Conservation (phyloP, 768 basidiomycete genomes). For the Leccinum uliginosum region DNA sequence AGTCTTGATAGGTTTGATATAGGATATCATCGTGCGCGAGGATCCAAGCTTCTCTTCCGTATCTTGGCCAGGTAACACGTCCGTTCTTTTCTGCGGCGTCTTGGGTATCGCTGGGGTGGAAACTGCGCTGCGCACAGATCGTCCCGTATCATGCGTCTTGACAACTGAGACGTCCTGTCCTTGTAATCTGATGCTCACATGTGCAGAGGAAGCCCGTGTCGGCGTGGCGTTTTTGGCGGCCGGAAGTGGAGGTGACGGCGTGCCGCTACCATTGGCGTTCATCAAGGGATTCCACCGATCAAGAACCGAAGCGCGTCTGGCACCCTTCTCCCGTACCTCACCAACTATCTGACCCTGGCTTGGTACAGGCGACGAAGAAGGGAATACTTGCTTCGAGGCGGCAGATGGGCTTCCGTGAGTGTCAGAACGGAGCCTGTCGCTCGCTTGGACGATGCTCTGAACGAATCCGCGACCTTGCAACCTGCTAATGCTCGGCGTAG, state of each 20-base stretch:
- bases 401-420: slow-evolving; percentile 32
- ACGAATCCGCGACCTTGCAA: slow-evolving; percentile 85
- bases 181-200: slow-evolving; percentile 24
- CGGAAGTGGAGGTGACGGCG: slow-evolving; percentile 35
- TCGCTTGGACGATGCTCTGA: slow-evolving; percentile 74
- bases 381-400: slow-evolving; percentile 24
- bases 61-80: slow-evolving; percentile 20
- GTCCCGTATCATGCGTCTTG: slow-evolving; percentile 30
- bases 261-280: slow-evolving; percentile 23
- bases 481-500: slow-evolving; percentile 77
- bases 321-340: slow-evolving; percentile 36
- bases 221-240: slow-evolving; percentile 38
- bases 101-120: slow-evolving; percentile 37
- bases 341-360: slow-evolving; percentile 23
- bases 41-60: slow-evolving; percentile 54
- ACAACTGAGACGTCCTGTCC: slow-evolving; percentile 20
- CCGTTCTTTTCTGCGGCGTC: slow-evolving; percentile 25
- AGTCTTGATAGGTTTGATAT: slow-evolving; percentile 47
- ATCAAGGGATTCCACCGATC: slow-evolving; percentile 63
- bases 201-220: slow-evolving; percentile 38
- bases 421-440: slow-evolving; percentile 43
- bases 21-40: slow-evolving; percentile 71
- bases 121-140: slow-evolving; percentile 37
- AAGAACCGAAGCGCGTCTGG: slow-evolving; percentile 48
- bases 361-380: slow-evolving; percentile 29